Evolutionary conservation across 129 eudicot genomes (phyloP).

Genomic region (Chrysanthemum makinoi): DNA sequence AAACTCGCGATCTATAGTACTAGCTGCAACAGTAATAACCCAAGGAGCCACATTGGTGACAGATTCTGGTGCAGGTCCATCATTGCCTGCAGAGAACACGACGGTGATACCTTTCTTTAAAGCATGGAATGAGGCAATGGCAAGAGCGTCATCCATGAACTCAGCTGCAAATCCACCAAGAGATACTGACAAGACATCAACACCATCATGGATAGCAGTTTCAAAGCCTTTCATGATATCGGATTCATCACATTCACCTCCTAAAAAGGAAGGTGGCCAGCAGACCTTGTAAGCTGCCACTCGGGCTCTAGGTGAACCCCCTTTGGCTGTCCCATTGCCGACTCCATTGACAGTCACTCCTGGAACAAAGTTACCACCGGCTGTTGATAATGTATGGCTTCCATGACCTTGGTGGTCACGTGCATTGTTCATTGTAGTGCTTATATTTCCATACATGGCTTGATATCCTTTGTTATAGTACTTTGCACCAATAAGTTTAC

Average conservation of each 20-base stretch:
- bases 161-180: conserved; percentile 36
- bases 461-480: conserved; percentile 64
- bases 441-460: conserved; percentile 1
- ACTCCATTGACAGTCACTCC: conserved; percentile 46
- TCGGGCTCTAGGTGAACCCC: conserved; percentile 85
- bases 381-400: conserved; percentile 84
- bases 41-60: conserved; percentile 78
- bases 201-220: conserved; percentile 74
- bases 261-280: conserved; percentile 37
- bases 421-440: conserved; percentile 24
- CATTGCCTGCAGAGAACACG: conserved; percentile 71
- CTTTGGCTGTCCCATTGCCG: conserved; percentile 65
- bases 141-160: conserved; percentile 40
- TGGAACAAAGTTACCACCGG: conserved; percentile 71
- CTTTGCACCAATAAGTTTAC: conserved; percentile 90
- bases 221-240: conserved; percentile 78
- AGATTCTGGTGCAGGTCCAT: conserved; percentile 43
- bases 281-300: conserved; percentile 86
- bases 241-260: conserved; percentile 43
- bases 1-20: conserved; percentile 61
- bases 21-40: conserved; percentile 69
- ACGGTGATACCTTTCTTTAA: conserved; percentile 50
- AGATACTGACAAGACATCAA: conserved; percentile 75
- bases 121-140: conserved; percentile 74
- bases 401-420: conserved; percentile 83